Conservation (phyloP, 139 green algal genomes). For the Chlamydomonas sphaeroides region DNA sequence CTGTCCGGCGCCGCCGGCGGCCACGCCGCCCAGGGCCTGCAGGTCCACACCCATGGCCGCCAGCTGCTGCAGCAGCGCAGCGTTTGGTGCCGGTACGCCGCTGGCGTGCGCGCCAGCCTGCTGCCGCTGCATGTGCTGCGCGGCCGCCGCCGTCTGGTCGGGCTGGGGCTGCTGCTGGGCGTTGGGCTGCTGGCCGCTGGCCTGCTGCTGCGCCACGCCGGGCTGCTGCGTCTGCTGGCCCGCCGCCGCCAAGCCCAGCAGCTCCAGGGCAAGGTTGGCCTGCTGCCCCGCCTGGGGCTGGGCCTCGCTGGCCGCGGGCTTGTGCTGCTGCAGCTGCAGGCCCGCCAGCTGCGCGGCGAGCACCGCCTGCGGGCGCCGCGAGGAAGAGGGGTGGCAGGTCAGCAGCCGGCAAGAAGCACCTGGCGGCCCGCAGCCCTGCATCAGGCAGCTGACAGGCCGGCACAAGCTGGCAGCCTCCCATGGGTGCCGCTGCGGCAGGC, state of each 20-base stretch:
- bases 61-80: conserved; percentile 6
- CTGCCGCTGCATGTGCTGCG: not conserved
- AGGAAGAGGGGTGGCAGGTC: too few species aligned
- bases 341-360: not conserved
- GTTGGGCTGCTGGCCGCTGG: conserved; percentile 39
- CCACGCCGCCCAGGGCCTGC: not conserved
- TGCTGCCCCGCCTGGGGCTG: not conserved
- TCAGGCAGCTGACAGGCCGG: too few species aligned
- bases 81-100: not conserved
- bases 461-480: too few species aligned
- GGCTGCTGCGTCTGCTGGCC: conserved; percentile 33
- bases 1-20: not conserved
- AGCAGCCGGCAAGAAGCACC: too few species aligned
- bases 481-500: too few species aligned
- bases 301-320: not conserved
- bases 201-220: conserved; percentile 34
- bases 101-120: not conserved
- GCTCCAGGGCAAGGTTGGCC: conserved; percentile 5
- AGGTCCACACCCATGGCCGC: conserved; percentile 4
- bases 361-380: not conserved
- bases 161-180: conserved; percentile 33
- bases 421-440: too few species aligned
- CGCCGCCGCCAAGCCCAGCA: conserved; percentile 19
- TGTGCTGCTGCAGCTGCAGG: conserved; percentile 2
- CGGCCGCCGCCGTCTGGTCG: conserved; percentile 11